A percentile compares a stretch with the other conserved stretches of the same genome.
Conservation (phyloP, 768 basidiomycete species). For the Russula earlei region DNA sequence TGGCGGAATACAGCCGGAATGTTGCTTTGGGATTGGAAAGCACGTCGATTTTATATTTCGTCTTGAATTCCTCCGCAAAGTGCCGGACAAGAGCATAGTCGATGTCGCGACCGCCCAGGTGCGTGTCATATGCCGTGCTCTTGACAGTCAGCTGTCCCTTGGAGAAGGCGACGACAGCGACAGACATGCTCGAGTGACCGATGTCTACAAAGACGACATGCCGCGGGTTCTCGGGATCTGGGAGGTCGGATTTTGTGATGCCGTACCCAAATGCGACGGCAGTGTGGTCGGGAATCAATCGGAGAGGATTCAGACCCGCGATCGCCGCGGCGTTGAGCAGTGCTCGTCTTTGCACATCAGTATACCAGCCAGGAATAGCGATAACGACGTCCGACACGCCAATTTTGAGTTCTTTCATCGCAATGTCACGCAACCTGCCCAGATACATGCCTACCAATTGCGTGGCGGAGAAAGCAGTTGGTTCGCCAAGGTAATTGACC, state of each 20-base stretch:
- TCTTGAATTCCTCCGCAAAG: conserved; percentile 87
- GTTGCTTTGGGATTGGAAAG: conserved; percentile 81
- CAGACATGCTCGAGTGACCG: conserved; percentile 87
- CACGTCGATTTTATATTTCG: conserved; percentile 98
- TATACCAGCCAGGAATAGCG: conserved; percentile 94
- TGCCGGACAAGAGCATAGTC: conserved; percentile 84
- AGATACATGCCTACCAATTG: conserved; percentile 91
- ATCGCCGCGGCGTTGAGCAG: conserved; percentile 84
- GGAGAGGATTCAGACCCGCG: conserved; percentile 82
- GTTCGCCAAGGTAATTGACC: conserved; percentile 87
- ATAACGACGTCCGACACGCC: conserved; percentile 88
- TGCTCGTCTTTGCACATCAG: conserved; percentile 86
- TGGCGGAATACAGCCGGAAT: conserved; percentile 82
- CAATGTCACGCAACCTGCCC: conserved; percentile 83
- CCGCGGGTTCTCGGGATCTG: conserved; percentile 68
- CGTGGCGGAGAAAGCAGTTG: conserved; percentile 68
- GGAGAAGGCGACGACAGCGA: conserved; percentile 83
- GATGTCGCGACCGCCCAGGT: conserved; percentile 94
- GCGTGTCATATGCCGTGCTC: conserved; percentile 80
- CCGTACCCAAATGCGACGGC: conserved; percentile 96
- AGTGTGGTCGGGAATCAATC: conserved; percentile 95
- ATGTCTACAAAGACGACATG: conserved; percentile 93
- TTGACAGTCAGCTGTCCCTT: conserved; percentile 88
- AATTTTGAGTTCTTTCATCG: conserved; percentile 75
- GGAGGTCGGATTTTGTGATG: conserved; percentile 97